Evolutionary conservation across 129 eudicot genomes (phyloP).

Genomic region (Escallonia herrerae): DNA sequence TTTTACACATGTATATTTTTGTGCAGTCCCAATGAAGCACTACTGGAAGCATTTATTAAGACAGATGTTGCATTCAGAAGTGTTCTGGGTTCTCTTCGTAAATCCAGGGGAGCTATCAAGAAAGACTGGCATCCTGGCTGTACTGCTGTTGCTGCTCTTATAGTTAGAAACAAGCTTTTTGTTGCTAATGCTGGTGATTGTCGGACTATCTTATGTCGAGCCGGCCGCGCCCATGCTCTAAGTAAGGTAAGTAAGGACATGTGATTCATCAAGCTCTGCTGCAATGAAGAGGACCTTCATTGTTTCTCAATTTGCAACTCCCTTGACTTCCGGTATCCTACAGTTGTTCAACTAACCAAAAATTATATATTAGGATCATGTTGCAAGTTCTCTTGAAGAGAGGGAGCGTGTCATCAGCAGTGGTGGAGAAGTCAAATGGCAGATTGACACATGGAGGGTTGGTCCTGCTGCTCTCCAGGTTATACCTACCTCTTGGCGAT

Average conservation of each 20-base stretch:
- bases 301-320: slow-evolving; percentile 1
- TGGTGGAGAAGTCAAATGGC: slow-evolving; percentile 87
- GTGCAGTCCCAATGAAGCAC: slow-evolving; percentile 64
- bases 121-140: slow-evolving; percentile 96
- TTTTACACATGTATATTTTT: neutral
- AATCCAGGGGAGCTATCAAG: slow-evolving; percentile 53
- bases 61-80: slow-evolving; percentile 75
- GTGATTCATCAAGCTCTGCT: neutral
- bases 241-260: slow-evolving; percentile 58
- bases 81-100: slow-evolving; percentile 44
- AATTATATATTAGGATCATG: slow-evolving; percentile 66
- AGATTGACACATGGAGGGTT: slow-evolving; percentile 94
- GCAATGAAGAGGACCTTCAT: neutral
- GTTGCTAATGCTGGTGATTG: slow-evolving; percentile 99
- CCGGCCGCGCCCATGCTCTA: slow-evolving; percentile 57
- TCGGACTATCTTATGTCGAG: slow-evolving; percentile 74
- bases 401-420: slow-evolving; percentile 63
- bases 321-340: slow-evolving; percentile 1
- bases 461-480: slow-evolving; percentile 98
- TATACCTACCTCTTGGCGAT: neutral
- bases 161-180: slow-evolving; percentile 63
- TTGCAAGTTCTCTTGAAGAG: slow-evolving; percentile 82
- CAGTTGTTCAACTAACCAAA: slow-evolving; percentile 11
- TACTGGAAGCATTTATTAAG: slow-evolving; percentile 59
- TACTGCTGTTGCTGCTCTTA: slow-evolving; percentile 76